Conservation (phyloP, 2,329 filamentous ascomycete genomes). For the Pyrenophora tritici-repentis region DNA sequence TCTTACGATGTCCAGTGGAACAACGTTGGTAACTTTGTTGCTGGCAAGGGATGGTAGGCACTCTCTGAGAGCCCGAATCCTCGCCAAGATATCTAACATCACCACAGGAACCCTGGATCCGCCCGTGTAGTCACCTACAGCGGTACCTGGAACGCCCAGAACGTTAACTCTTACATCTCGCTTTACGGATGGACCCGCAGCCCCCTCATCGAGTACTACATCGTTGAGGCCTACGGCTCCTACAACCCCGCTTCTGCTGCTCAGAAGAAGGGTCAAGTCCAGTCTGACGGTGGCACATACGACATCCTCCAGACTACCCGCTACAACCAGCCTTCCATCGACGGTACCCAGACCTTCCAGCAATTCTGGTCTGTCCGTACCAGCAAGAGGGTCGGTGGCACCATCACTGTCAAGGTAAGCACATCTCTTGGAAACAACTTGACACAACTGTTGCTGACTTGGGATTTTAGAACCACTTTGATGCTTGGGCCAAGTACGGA, state of each 20-base stretch:
- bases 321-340: slow-evolving; percentile 58
- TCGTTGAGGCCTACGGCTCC: slow-evolving; percentile 59
- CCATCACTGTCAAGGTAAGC: slow-evolving; percentile 49
- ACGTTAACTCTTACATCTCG: slow-evolving; percentile 59
- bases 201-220: slow-evolving; percentile 64
- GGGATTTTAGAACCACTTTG: slow-evolving; percentile 54
- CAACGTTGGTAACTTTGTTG: slow-evolving; percentile 60
- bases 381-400: slow-evolving; percentile 57
- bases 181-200: slow-evolving; percentile 63
- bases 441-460: background rate
- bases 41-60: slow-evolving; percentile 59
- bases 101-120: slow-evolving; percentile 50
- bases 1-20: slow-evolving; percentile 57
- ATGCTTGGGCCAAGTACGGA: slow-evolving; percentile 58
- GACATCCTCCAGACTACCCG: slow-evolving; percentile 58
- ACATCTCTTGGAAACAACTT: slow-evolving; percentile 9
- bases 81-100: background rate
- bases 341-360: slow-evolving; percentile 60
- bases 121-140: slow-evolving; percentile 57
- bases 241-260: slow-evolving; percentile 56
- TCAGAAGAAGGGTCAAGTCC: slow-evolving; percentile 57
- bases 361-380: slow-evolving; percentile 61
- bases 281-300: slow-evolving; percentile 59
- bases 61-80: background rate
- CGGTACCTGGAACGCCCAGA: slow-evolving; percentile 52